Evolutionary conservation across 2,329 filamentous ascomycete genomes (phyloP).

Genomic region (Shiraia sp.): DNA sequence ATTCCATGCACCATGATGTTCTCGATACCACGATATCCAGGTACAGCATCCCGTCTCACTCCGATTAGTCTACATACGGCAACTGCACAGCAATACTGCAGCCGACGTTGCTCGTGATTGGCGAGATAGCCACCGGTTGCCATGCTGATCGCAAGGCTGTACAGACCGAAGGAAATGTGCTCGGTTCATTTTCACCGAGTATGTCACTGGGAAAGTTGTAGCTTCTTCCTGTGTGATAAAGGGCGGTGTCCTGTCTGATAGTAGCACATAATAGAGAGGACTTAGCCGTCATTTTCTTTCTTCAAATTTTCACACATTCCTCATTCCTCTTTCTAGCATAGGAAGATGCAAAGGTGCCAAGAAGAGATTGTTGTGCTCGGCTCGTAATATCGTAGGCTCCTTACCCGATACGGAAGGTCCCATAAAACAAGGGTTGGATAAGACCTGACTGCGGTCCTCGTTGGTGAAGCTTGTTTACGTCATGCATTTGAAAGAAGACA

Average conservation of each 20-base stretch:
- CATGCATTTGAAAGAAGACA: slow-evolving; percentile 9
- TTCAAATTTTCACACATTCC: too few species aligned
- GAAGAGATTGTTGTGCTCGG: background rate
- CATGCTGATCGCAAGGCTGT: slow-evolving; percentile 13
- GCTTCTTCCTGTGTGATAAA: too few species aligned
- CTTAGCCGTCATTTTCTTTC: too few species aligned
- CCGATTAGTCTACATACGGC: slow-evolving; percentile 14
- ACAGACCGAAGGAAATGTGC: background rate
- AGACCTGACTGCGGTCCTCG: slow-evolving; percentile 10
- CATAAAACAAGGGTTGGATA: slow-evolving; percentile 12
- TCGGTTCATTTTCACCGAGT: background rate
- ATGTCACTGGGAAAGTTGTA: background rate
- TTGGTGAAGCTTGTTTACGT: slow-evolving; percentile 29
- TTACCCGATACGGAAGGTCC: slow-evolving; percentile 21
- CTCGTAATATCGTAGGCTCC: slow-evolving; percentile 6
- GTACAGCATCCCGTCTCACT: slow-evolving; percentile 6
- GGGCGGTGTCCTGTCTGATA: too few species aligned
- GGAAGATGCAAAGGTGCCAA: too few species aligned
- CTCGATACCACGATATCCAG: background rate
- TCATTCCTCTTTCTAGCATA: too few species aligned
- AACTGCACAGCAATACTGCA: slow-evolving; percentile 9
- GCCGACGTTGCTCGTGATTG: slow-evolving; percentile 6
- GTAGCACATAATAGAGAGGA: too few species aligned
- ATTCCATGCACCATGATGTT: background rate
- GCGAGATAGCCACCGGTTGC: slow-evolving; percentile 6